Evolutionary conservation across 1,139 yeast genomes (phyloP).

Genomic region (Nakaseomyces delphensis): DNA sequence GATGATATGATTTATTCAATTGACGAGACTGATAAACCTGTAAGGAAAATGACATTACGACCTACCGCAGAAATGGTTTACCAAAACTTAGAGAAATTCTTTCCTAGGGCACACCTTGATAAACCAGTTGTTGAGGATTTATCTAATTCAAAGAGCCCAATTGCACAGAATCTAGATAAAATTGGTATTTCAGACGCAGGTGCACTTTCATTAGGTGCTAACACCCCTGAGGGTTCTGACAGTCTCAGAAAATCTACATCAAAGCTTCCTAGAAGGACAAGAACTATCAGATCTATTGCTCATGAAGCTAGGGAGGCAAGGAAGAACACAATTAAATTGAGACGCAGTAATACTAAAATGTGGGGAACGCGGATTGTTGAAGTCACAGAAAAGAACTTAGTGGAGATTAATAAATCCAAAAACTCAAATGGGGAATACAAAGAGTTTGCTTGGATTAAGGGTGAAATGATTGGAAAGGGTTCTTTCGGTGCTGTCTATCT

Average conservation of each 20-base stretch:
- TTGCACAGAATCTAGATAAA: slow-evolving; percentile 6
- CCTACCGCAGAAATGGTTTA: slow-evolving; percentile 94
- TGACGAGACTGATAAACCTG: slow-evolving; percentile 18
- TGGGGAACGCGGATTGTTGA: slow-evolving; percentile 96
- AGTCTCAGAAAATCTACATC: background rate
- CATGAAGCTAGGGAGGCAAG: slow-evolving; percentile 73
- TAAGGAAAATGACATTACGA: slow-evolving; percentile 52
- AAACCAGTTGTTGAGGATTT: slow-evolving; percentile 78
- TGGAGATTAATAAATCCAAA: slow-evolving; percentile 37
- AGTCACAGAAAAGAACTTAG: slow-evolving; percentile 65
- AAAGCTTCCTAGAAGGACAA: slow-evolving; percentile 47
- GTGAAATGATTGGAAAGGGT: slow-evolving; percentile 93
- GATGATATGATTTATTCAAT: slow-evolving; percentile 6
- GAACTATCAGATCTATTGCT: slow-evolving; percentile 86
- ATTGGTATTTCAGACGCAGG: background rate
- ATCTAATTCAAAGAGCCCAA: slow-evolving; percentile 53
- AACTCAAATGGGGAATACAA: slow-evolving; percentile 56
- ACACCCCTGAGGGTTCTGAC: background rate
- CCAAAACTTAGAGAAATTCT: slow-evolving; percentile 81
- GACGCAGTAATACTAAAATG: slow-evolving; percentile 83
- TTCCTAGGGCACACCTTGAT: slow-evolving; percentile 88
- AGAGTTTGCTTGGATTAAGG: slow-evolving; percentile 96
- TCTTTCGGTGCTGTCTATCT: slow-evolving; percentile 94
- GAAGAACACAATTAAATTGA: slow-evolving; percentile 35
- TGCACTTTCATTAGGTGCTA: background rate